Percentiles rank a stretch among this genome's conserved stretches.
These are phyloP conservation scores for Botrytis sinoallii DNA, from an alignment of 2,329 filamentous ascomycete species.

Conservation along the genomic window DNA sequence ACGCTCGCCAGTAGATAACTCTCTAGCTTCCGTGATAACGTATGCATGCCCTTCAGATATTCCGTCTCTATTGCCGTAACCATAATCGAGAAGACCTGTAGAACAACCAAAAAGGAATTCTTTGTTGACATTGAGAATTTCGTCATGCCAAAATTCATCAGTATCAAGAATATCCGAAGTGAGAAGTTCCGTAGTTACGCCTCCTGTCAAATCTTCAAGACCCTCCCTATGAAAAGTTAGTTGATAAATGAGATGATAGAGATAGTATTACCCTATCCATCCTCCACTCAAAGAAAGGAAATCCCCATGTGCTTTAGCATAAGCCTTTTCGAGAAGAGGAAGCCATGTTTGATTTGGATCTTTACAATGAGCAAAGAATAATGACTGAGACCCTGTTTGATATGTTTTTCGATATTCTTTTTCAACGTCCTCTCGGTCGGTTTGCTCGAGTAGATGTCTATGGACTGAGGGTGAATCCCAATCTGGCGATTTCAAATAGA, in stretches of 20 bases:
- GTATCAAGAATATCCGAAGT: constrained; percentile 72
- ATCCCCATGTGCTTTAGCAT: constrained; percentile 80
- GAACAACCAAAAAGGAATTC: constrained; percentile 75
- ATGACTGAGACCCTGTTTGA: constrained; percentile 61
- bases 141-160: constrained; percentile 79
- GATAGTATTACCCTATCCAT: constrained; percentile 44
- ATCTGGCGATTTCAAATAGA: constrained; percentile 77
- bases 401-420: constrained; percentile 57
- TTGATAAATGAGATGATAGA: not conserved
- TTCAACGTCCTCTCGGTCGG: constrained; percentile 70
- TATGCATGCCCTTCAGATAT: constrained; percentile 59
- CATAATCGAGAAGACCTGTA: constrained; percentile 60
- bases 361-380: constrained; percentile 75
- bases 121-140: constrained; percentile 76
- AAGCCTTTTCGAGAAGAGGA: constrained; percentile 76
- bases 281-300: constrained; percentile 72
- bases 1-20: constrained; percentile 50
- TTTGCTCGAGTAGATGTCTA: constrained; percentile 69
- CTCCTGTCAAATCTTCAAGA: constrained; percentile 60
- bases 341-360: constrained; percentile 81
- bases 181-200: constrained; percentile 68
- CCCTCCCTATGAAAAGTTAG: constrained; percentile 42
- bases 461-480: constrained; percentile 78
- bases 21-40: constrained; percentile 56
- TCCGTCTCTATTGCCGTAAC: constrained; percentile 58